Conservation (phyloP, 495 filamentous ascomycete genomes). For the Aspergillus leporis region DNA sequence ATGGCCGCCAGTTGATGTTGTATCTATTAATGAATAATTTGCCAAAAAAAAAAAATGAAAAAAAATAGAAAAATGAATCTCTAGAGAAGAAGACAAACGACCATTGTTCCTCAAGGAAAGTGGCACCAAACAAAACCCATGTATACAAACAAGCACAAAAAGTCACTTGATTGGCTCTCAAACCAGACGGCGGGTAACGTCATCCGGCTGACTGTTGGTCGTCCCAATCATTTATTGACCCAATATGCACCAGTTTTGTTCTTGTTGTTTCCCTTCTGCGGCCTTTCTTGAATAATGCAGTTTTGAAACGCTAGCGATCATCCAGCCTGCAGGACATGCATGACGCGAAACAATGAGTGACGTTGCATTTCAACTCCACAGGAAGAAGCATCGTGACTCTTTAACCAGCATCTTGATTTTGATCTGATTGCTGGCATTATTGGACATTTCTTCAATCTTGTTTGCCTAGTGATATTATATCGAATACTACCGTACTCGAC, state of each 20-base stretch:
- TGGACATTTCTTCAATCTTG: background rate
- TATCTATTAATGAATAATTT: background rate
- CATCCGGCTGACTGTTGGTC: too few relatives aligned
- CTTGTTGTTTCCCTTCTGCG: too few relatives aligned
- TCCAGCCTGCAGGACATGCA: constrained; percentile 11
- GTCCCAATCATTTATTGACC: too few relatives aligned
- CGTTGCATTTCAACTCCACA: background rate
- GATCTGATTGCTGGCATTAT: background rate
- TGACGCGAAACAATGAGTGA: constrained; percentile 9
- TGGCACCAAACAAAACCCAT: too few relatives aligned
- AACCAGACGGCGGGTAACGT: too few relatives aligned
- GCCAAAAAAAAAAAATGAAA: background rate
- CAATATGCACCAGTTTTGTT: too few relatives aligned
- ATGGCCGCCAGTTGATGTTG: background rate
- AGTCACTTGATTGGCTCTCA: too few relatives aligned
- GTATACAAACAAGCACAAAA: too few relatives aligned
- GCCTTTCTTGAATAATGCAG: too few relatives aligned
- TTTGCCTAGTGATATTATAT: background rate
- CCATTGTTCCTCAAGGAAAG: too few relatives aligned
- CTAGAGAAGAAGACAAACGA: too few relatives aligned
- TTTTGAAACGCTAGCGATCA: background rate
- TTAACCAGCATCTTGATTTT: background rate
- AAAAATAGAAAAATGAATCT: background rate
- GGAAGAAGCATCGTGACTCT: background rate
- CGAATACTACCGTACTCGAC: background rate